phyloP scores from a whole-genome alignment of 805 yeast species.

The Zygotorulaspora chibaensis region DNA sequence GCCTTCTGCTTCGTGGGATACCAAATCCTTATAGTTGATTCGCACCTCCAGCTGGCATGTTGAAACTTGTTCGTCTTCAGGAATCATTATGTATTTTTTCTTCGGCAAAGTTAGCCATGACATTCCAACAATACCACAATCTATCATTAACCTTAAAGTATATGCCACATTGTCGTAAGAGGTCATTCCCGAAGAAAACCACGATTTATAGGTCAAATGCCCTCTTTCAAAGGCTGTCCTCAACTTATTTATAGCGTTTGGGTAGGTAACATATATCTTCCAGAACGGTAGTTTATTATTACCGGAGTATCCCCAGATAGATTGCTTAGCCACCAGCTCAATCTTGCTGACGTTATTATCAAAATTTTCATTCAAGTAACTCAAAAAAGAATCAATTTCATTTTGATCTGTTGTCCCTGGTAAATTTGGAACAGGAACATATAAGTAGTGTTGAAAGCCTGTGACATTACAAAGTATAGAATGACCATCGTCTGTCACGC shows the following conservation, averaged over 20 bases:
- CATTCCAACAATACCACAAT: constrained; percentile 91
- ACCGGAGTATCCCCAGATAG: constrained; percentile 91
- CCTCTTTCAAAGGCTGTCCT: constrained; percentile 84
- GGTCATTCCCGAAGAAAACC: constrained; percentile 55
- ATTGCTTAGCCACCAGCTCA: constrained; percentile 67
- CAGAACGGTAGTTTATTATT: constrained; percentile 74
- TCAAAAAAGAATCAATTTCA: constrained; percentile 40
- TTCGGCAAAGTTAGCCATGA: constrained; percentile 91
- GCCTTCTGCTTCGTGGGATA: constrained; percentile 86
- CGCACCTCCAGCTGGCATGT: constrained; percentile 82
- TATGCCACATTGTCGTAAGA: constrained; percentile 91
- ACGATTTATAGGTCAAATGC: constrained; percentile 59
- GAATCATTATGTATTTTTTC: constrained; percentile 55
- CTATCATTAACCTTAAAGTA: constrained; percentile 82
- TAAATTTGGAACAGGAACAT: constrained; percentile 79
- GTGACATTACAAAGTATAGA: constrained; percentile 86
- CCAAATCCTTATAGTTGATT: constrained; percentile 61
- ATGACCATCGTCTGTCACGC: constrained; percentile 83
- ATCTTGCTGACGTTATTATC: constrained; percentile 60
- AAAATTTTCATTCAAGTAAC: constrained; percentile 42
- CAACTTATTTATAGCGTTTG: constrained; percentile 60
- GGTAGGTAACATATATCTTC: constrained; percentile 63
- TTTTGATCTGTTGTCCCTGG: constrained; percentile 38
- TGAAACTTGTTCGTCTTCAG: constrained; percentile 46
- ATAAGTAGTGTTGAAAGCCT: constrained; percentile 85